Percentiles rank a stretch among this genome's conserved stretches.
phyloP scores from a whole-genome alignment of 2,329 filamentous ascomycete genomes.

The Pseudogymnoascus destructans region DNA sequence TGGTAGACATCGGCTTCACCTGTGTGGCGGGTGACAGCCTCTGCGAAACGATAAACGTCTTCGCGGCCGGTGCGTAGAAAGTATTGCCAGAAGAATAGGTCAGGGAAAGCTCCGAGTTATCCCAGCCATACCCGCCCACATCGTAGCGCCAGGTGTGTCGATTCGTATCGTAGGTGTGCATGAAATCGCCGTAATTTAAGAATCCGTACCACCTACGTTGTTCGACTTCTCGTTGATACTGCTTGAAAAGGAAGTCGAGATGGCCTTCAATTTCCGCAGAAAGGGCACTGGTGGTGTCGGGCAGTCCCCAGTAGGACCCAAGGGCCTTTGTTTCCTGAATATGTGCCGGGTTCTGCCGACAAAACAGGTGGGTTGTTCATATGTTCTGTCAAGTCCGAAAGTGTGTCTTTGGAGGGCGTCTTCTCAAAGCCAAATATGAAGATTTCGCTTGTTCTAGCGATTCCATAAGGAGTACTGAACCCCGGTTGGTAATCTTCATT shows the following conservation, averaged over 20 bases:
- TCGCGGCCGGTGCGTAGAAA: constrained; percentile 45
- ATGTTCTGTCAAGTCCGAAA: constrained; percentile 33
- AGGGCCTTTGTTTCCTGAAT: constrained; percentile 40
- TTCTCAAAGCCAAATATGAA: constrained; percentile 38
- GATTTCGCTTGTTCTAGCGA: constrained; percentile 44
- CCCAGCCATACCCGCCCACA: constrained; percentile 51
- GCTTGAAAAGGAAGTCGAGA: constrained; percentile 42
- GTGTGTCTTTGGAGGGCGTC: constrained; percentile 36
- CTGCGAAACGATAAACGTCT: constrained; percentile 45
- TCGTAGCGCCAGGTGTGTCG: constrained; percentile 51
- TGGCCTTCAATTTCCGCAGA: constrained; percentile 35
- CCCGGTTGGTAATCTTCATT: constrained; percentile 48
- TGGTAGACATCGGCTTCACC: constrained; percentile 52
- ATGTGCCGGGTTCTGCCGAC: constrained; percentile 33
- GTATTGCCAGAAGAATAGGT: constrained; percentile 49
- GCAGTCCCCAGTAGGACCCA: constrained; percentile 41
- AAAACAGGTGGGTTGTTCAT: constrained; percentile 41
- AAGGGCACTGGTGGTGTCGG: constrained; percentile 22
- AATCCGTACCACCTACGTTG: constrained; percentile 51
- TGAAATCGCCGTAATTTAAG: constrained; percentile 48
- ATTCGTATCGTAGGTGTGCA: constrained; percentile 47
- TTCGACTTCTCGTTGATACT: constrained; percentile 42
- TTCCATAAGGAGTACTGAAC: constrained; percentile 43
- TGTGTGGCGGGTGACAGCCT: constrained; percentile 44
- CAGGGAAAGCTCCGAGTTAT: constrained; percentile 50